Evolutionary conservation across 1,284 basidiomycete genomes (phyloP).

Genomic region (Trichosporon sp.): DNA sequence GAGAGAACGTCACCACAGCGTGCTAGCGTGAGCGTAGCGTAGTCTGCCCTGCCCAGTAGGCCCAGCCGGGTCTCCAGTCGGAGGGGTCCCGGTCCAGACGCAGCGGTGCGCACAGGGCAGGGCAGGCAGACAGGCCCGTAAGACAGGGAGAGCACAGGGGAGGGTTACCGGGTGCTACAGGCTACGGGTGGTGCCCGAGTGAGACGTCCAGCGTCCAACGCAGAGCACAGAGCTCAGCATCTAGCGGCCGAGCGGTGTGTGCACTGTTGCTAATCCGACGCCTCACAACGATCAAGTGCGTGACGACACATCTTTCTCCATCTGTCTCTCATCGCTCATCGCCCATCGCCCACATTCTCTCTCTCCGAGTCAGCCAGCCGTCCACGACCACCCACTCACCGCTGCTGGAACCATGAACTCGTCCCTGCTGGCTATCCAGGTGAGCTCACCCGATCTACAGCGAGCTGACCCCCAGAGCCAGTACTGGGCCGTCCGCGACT

Average conservation of each 20-base stretch:
- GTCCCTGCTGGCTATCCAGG: conserved; percentile 48
- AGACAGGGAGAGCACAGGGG: no score
- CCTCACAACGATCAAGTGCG: not conserved
- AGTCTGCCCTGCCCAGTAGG: no score
- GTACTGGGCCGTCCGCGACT: conserved; percentile 93
- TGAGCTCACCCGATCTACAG: conserved; percentile 14
- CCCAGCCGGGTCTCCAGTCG: no score
- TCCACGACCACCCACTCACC: not conserved
- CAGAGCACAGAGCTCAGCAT: not conserved
- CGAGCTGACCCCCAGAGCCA: conserved; percentile 58
- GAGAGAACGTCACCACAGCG: not conserved
- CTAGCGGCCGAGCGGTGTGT: no score
- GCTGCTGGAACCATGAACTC: conserved; percentile 36
- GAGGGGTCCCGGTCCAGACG: no score
- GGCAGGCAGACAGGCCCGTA: no score
- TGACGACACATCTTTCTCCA: not conserved
- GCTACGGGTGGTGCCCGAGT: not conserved
- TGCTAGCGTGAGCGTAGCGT: no score
- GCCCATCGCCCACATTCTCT: not conserved
- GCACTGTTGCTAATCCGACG: not conserved
- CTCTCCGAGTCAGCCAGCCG: not conserved
- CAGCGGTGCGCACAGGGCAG: no score
- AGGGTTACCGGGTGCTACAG: not conserved
- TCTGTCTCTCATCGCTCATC: not conserved
- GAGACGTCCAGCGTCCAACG: not conserved